Conservation (phyloP, 2,329 filamentous ascomycete genomes). For the Arthrobotrys sphaeroides region DNA sequence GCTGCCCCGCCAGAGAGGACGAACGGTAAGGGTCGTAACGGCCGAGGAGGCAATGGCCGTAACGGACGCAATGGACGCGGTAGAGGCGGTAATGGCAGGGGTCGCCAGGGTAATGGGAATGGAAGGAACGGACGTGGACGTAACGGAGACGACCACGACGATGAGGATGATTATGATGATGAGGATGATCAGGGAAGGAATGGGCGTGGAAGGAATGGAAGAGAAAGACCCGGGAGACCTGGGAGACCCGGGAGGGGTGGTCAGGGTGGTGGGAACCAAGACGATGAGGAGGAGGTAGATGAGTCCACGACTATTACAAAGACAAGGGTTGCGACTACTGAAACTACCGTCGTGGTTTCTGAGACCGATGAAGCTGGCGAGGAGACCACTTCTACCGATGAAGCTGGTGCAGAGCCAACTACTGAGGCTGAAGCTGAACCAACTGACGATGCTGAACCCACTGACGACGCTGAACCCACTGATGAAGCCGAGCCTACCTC, state of each 20-base stretch:
- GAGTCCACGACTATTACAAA: conserved; percentile 23
- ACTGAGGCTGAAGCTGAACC: background rate
- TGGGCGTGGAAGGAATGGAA: background rate
- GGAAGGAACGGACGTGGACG: background rate
- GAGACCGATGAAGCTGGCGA: background rate
- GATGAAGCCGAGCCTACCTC: background rate
- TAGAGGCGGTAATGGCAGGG: background rate
- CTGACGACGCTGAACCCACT: background rate
- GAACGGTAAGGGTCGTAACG: conserved; percentile 14
- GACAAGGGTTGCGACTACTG: conserved; percentile 7
- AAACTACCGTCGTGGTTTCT: conserved; percentile 15
- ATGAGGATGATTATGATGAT: background rate
- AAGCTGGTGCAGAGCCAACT: conserved; percentile 2
- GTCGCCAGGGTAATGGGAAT: background rate
- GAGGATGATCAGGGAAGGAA: background rate
- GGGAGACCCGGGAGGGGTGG: background rate
- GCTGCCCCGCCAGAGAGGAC: conserved; percentile 12
- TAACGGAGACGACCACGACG: background rate
- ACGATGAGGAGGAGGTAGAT: too few relatives aligned
- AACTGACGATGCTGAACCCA: background rate
- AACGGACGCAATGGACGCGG: conserved; percentile 1
- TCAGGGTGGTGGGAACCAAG: background rate
- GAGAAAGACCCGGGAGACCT: background rate
- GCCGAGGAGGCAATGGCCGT: background rate
- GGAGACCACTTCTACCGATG: background rate